Base-by-base conservation (phyloP, 176 grass and related monocot species). In the Avena atlantica region DNA sequence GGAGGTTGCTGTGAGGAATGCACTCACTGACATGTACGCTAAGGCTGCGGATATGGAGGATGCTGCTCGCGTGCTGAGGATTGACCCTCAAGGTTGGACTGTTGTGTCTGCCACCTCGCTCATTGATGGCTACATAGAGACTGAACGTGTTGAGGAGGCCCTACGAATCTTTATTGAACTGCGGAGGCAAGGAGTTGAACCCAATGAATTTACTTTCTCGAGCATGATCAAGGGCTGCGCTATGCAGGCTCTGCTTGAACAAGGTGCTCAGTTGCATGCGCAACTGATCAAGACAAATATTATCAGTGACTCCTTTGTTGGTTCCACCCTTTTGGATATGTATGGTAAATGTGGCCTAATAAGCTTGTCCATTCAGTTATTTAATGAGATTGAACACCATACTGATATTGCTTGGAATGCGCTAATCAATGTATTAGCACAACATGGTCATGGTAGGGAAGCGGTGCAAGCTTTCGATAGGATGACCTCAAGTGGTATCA, bases 151-250 rank as follows among this genome's bases (percentile, higher is more conserved):
- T 12, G 87, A 92, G 49, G 85, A 92, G 75, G 87, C 87, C 63
- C 78, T 90, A 78, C 60, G 15, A 83, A 80, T 70, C 14, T 94
- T 89, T 70, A 50, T 45, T 69, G 81, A 94, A 29, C 64, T 80
- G 29, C 19, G 14, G 68, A 92, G 90, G 27, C 82, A 21, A 56
- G 78, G 78, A 72, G n/a, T 89, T 12, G 66, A 86, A 20, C 82
- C 93, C 53, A 94, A 94, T 7, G 93, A 90, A 31, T 94, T 94
- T 86, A 92, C 93, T 76, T 90, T 90, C 65, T 87, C 92, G 1
- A 91, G 89, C 89, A 82, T 91, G 93, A 88, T 95, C 36, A 95
- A 92, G 76, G 93, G 86, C 14, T 95, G 90, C 75, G 90, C 93
- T 15, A 69, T 68, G 67, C 87, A 94, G 45, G 90, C 90, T 34